phyloP scores from a whole-genome alignment of 2,329 filamentous ascomycete species.

The Fusarium burgessii region DNA sequence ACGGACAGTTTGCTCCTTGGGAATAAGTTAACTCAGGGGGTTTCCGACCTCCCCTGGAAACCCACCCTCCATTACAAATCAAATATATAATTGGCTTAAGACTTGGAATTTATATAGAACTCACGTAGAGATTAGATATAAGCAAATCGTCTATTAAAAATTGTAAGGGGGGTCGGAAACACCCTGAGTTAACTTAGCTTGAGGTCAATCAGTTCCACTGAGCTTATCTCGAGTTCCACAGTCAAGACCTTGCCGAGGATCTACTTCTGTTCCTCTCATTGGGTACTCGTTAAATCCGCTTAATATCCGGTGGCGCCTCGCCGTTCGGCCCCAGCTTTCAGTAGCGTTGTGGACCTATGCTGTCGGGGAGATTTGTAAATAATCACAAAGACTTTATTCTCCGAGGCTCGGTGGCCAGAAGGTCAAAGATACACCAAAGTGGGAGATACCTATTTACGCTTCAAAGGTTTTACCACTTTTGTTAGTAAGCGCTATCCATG shows the following conservation, averaged over 20 bases:
- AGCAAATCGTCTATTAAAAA: too few species aligned
- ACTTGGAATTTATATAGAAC: too few species aligned
- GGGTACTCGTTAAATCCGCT: not conserved
- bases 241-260: constrained; percentile 4
- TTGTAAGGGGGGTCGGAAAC: too few species aligned
- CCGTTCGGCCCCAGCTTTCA: not conserved
- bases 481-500: too few species aligned
- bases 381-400: not conserved
- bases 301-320: not conserved
- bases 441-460: rapidly evolving
- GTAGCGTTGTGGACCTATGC: not conserved
- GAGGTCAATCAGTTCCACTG: constrained; percentile 12
- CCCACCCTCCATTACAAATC: too few species aligned
- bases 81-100: too few species aligned
- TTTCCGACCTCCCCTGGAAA: too few species aligned
- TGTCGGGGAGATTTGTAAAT: not conserved
- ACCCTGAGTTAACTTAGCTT: too few species aligned
- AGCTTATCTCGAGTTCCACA: constrained; percentile 29
- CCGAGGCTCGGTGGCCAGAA: not conserved
- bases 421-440: not conserved
- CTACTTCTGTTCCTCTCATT: not conserved
- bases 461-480: not conserved
- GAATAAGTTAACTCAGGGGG: too few species aligned
- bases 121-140: too few species aligned
- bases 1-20: not conserved